phyloP scores from a whole-genome alignment of 1,284 basidiomycete genomes.

The Cutaneotrichosporon curvatum region DNA sequence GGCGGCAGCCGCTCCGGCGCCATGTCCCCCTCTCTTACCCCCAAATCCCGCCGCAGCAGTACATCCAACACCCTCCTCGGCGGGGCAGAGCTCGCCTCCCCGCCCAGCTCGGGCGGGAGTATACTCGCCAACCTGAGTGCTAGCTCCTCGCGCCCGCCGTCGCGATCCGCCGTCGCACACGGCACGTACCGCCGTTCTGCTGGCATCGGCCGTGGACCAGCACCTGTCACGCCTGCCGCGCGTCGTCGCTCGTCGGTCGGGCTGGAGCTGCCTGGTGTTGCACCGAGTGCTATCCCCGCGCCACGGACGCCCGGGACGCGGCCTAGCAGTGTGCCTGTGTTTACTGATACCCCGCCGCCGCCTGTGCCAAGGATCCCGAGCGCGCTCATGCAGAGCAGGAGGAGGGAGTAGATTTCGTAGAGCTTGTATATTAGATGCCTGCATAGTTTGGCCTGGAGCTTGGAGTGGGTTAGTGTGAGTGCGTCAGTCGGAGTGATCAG shows the following conservation, averaged over 20 bases:
- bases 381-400: not conserved
- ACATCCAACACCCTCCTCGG: not conserved
- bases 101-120: too few relatives aligned
- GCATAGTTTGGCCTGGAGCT: not conserved
- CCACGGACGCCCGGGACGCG: conserved; percentile 18
- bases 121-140: too few relatives aligned
- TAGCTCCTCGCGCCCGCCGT: too few relatives aligned
- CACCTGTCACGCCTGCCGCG: not conserved
- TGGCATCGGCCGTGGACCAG: not conserved
- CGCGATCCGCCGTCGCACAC: not conserved
- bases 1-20: not conserved
- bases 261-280: conserved; percentile 10
- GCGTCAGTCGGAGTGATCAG: too few relatives aligned
- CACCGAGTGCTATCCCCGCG: conserved; percentile 28
- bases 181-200: too few relatives aligned
- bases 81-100: too few relatives aligned
- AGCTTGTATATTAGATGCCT: not conserved
- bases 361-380: conserved; percentile 38
- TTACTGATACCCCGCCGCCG: conserved; percentile 27
- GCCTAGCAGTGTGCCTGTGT: conserved; percentile 27
- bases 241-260: conserved; percentile 10
- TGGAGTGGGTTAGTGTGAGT: too few relatives aligned
- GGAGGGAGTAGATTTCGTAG: not conserved
- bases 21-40: conserved; percentile 2
- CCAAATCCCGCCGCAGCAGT: not conserved